Conservation (phyloP, 208 protist genomes). For the Balamuthia mandrillaris region DNA sequence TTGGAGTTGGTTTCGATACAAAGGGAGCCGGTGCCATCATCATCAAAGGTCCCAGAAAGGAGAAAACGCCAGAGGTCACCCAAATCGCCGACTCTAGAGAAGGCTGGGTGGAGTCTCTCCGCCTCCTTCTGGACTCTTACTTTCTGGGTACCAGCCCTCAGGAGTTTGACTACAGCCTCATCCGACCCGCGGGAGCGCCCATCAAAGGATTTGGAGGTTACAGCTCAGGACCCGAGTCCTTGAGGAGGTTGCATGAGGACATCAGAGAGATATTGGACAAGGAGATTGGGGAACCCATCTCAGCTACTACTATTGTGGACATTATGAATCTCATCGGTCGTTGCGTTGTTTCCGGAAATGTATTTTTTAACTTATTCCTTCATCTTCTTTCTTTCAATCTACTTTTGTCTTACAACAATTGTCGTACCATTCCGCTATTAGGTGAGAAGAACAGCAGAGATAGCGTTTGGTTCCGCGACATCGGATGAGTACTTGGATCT, state of each 20-base stretch:
- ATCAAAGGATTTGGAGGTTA: slow-evolving; percentile 72
- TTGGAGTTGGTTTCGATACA: slow-evolving; percentile 81
- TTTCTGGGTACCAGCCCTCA: slow-evolving; percentile 43
- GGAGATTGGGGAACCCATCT: slow-evolving; percentile 52
- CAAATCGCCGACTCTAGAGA: slow-evolving; percentile 64
- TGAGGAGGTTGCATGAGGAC: slow-evolving; percentile 58
- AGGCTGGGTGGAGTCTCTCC: slow-evolving; percentile 69
- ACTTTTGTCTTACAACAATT: neutral
- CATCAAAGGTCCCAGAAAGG: slow-evolving; percentile 29
- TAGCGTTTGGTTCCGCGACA: slow-evolving; percentile 71
- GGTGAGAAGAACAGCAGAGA: slow-evolving; percentile 73
- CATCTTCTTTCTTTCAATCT: neutral
- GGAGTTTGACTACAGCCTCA: slow-evolving; percentile 72
- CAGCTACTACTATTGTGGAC: slow-evolving; percentile 71
- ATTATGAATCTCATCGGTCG: slow-evolving; percentile 82
- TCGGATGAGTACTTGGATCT: slow-evolving; percentile 74
- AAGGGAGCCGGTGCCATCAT: slow-evolving; percentile 48
- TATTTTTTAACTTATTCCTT: neutral
- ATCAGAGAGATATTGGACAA: slow-evolving; percentile 39
- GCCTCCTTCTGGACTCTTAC: slow-evolving; percentile 68
- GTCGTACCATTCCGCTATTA: neutral
- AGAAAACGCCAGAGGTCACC: neutral
- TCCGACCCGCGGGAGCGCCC: slow-evolving; percentile 64
- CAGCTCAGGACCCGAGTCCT: slow-evolving; percentile 61
- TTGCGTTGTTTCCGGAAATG: slow-evolving; percentile 80